Conservation (phyloP, 768 basidiomycete genomes). For the Kwoniella sp. region DNA sequence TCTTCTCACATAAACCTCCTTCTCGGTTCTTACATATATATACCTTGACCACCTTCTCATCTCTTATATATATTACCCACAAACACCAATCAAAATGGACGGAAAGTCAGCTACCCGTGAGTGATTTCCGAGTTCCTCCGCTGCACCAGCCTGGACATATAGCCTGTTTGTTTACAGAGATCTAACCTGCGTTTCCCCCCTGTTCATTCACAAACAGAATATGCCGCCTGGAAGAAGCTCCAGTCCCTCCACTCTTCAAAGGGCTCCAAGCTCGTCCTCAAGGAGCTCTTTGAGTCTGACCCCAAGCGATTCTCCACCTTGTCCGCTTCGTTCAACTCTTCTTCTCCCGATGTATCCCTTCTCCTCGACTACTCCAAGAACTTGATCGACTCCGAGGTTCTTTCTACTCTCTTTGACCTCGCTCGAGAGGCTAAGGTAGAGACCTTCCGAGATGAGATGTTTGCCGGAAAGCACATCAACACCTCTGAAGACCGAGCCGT, state of each 20-base stretch:
- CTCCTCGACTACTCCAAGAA: constrained; percentile 98
- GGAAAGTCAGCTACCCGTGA: constrained; percentile 50
- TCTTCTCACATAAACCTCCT: not conserved
- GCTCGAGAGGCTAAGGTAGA: constrained; percentile 85
- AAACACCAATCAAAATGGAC: constrained; percentile 37
- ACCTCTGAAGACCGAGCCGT: constrained; percentile 97
- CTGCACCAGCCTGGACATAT: too few relatives aligned
- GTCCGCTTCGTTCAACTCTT: constrained; percentile 68
- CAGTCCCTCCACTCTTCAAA: constrained; percentile 77
- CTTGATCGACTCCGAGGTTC: constrained; percentile 81
- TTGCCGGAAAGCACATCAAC: constrained; percentile 94
- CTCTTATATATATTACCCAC: not conserved
- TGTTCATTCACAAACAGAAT: constrained; percentile 62
- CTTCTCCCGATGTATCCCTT: constrained; percentile 71
- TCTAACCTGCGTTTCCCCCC: not conserved
- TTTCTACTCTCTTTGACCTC: constrained; percentile 73
- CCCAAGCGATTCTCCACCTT: constrained; percentile 76
- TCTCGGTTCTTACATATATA: not conserved
- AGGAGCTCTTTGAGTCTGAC: constrained; percentile 89
- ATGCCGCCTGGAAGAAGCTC: constrained; percentile 86
- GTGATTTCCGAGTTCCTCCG: constrained; percentile 12
- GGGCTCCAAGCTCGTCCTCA: constrained; percentile 73
- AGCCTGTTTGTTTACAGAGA: too few relatives aligned
- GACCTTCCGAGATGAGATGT: constrained; percentile 85
- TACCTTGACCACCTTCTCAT: not conserved